Evolutionary conservation across 1,284 basidiomycete genomes (phyloP), one percentile per base, ranked within the genome.

Genomic region (Mycosarcoma mackinlayi): DNA sequence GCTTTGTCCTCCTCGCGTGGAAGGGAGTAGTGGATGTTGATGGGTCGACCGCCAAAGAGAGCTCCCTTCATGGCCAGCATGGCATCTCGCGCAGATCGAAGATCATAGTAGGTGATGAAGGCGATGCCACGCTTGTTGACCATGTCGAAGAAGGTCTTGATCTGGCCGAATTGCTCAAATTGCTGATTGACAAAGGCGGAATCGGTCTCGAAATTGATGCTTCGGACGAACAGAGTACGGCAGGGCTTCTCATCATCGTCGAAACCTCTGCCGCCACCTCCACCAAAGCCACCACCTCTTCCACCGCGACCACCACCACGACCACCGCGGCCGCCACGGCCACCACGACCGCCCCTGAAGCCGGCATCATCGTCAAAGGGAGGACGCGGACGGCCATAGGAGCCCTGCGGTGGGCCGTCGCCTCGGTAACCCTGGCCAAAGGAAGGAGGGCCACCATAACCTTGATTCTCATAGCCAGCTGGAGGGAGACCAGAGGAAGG

Each of bases 21-120:
- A 34, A 98, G 85, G 25, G 92, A 94, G 84, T 94, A 98, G 83
- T 98, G 95, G 0, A 98, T 94, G 85, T 98, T 95, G 82, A 98
- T 95, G 91, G 95, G 59, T 9, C 77, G 70, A 27, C 71, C 68
- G 16, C 57, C 68, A 31, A 69, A 62, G 18, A 39, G 44, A 18
- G 60, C 57, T 10, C 64, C 56, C 41, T 78, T 68, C 60, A 97
- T 85, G 33, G 89, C 88, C 56, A 94, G 92, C 82, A 93, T 87
- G 7, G 94, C 94, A 74, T 90, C 87, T 84, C 95, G 92, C 37
- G 95, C 94, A 39, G 92, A 91, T 62, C 95, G 88, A 18, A 95
- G 84, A 83, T 98, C 95, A 82, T 86, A 97, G 82, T 92, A 98
- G 50, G 94, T 98, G 52, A 98, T 91, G 84, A 98, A 98, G 6